Evolutionary conservation across 2,329 filamentous ascomycete species (phyloP), one percentile per base, ranked within the genome.

Genomic region (Neofusicoccum sp.): DNA sequence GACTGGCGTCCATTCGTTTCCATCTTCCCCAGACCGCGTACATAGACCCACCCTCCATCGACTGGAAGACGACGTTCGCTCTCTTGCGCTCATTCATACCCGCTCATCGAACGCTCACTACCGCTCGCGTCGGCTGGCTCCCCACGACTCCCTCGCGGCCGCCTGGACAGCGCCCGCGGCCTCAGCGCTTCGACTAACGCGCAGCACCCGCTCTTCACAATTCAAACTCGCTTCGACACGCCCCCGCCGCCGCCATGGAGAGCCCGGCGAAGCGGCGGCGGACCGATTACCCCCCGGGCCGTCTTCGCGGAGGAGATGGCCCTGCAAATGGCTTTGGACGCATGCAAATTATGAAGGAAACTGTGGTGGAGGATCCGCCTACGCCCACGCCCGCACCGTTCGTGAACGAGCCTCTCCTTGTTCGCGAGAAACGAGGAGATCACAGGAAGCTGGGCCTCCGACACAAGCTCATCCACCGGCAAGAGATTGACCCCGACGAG

Each of bases 1-100:
- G 57, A 66, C 70, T 73, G 73, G 73, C 73, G 73, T 76, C 74
- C 75, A 65, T 68, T 76, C 73, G 66, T 75, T 75, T 69, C 67
- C 63, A 63, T 57, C 38, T 62, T 65, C 65, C 60, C 57, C 59
- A 62, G 53, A 28, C 51, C 33, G 34, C 65, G 62, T 62, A 63
- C 43, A 61, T 61, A 49, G 64, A 43, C 43, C 58, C 54, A 63
- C 44, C 51, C 65, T 73, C 71, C 72, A 75, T 75, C 73, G 71
- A 73, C 67, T 64, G 66, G 63, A 62, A 64, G 63, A 62, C 71
- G 64, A 62, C 71, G 65, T 72, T 68, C 73, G 62, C 66, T 75
- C 73, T 43, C 70, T 74, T 65, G 61, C 63, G 64, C 62, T 61
- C 43, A 36, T 57, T 58, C 31, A 58, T n/a, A 24, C 41, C 6